Evolutionary conservation across 2,329 filamentous ascomycete species (phyloP).

Genomic region (Epichloe scottii): DNA sequence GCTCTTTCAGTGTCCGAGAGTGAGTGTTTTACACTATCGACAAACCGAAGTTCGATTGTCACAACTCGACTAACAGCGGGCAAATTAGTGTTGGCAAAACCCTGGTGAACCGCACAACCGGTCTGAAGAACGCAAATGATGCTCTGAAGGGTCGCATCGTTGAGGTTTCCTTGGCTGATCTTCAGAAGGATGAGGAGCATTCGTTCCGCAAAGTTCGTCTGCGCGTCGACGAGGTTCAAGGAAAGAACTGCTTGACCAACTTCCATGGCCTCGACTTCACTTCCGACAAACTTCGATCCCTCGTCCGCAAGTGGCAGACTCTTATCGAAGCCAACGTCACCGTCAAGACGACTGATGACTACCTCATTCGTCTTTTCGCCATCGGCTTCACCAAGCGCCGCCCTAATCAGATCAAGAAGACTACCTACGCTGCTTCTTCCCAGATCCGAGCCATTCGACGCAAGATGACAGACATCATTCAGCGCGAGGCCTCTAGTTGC

Average conservation of each 20-base stretch:
- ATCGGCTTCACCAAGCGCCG: conserved; percentile 99
- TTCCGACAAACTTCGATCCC: conserved; percentile 97
- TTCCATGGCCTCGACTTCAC: conserved; percentile 99
- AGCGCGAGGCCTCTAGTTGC: conserved; percentile 87
- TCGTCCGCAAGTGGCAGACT: conserved; percentile 99
- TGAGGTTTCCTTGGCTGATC: conserved; percentile 96
- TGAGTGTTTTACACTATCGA: conserved; percentile 39
- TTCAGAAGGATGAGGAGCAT: conserved; percentile 99
- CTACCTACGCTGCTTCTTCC: conserved; percentile 91
- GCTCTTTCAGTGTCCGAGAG: conserved; percentile 93
- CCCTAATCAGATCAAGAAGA: conserved; percentile 99
- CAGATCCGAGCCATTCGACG: conserved; percentile 97
- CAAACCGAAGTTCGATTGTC: neutral
- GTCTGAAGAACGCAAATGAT: conserved; percentile 99
- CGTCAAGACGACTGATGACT: conserved; percentile 99
- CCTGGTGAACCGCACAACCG: conserved; percentile 96
- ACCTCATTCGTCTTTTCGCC: conserved; percentile 96
- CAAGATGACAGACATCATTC: conserved; percentile 99
- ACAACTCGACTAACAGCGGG: neutral
- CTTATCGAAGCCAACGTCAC: conserved; percentile 99
- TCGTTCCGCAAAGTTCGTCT: conserved; percentile 99
- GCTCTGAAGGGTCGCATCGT: conserved; percentile 97
- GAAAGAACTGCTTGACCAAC: conserved; percentile 99
- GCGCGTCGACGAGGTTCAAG: conserved; percentile 95
- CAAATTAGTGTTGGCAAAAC: conserved; percentile 87